Conservation (phyloP, 176 grass and related monocot genomes). For the Aegilops tauschii region DNA sequence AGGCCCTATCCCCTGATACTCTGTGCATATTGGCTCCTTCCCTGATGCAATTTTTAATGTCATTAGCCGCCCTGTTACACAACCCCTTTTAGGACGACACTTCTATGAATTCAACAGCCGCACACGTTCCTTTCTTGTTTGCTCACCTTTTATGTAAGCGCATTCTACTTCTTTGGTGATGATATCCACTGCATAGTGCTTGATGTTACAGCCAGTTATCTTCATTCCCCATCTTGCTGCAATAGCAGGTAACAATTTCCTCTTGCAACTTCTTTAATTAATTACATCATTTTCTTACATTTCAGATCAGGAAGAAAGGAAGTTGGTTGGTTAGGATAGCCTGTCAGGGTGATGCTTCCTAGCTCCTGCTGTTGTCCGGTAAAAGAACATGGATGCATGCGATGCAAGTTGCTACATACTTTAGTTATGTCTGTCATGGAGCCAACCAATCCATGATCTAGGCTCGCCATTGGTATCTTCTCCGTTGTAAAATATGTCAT, state of each 20-base stretch:
- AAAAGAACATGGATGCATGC: not conserved
- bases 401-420: constrained; percentile 26
- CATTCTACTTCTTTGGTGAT: not conserved
- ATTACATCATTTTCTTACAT: constrained; percentile 26
- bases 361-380: constrained; percentile 7
- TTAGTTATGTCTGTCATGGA: constrained; percentile 25
- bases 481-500: constrained; percentile 38
- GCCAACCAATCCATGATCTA: constrained; percentile 5
- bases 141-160: not conserved
- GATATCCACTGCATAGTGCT: not conserved
- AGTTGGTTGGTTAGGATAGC: constrained; percentile 1
- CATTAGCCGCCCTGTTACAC: not conserved
- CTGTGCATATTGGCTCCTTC: constrained; percentile 14
- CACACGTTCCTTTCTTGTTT: not conserved
- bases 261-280: not conserved
- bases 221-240: not conserved
- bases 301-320: constrained; percentile 34
- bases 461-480: constrained; percentile 34
- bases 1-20: not conserved
- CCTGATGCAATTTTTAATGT: not conserved
- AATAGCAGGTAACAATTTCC: not conserved
- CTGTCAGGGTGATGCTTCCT: constrained; percentile 22
- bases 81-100: not conserved
- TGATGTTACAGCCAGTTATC: not conserved
- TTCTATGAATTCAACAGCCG: not conserved